Conservation (phyloP, 257 asterid species). For the Misopates orontium region DNA sequence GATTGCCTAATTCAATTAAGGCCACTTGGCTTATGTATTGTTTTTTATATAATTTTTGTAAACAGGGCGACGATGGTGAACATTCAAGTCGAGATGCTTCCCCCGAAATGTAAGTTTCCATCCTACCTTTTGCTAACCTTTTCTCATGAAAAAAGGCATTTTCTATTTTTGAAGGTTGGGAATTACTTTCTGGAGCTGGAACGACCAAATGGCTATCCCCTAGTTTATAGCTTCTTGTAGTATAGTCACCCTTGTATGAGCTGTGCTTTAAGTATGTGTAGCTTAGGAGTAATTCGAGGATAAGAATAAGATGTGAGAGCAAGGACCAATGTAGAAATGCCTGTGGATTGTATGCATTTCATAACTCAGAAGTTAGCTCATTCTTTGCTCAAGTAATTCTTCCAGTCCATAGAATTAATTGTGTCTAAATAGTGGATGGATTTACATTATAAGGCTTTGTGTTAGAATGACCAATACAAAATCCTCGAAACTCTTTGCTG, state of each 20-base stretch:
- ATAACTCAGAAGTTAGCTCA: constrained; percentile 6
- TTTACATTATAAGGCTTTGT: too few species aligned
- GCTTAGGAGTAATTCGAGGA: constrained; percentile 15
- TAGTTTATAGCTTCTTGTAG: constrained; percentile 16
- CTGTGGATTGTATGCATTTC: constrained; percentile 8
- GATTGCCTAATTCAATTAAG: constrained; percentile 12
- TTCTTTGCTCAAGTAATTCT: constrained; percentile 11
- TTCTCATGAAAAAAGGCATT: neutral
- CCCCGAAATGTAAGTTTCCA: constrained; percentile 61
- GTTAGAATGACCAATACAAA: too few species aligned
- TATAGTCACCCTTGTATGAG: constrained; percentile 17
- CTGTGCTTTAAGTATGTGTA: constrained; percentile 15
- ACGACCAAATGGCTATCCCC: neutral
- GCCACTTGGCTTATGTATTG: constrained; percentile 9
- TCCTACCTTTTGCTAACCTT: constrained; percentile 1
- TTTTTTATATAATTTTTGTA: constrained; percentile 20
- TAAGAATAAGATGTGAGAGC: constrained; percentile 30
- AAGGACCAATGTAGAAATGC: constrained; percentile 3
- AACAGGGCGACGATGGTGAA: constrained; percentile 61
- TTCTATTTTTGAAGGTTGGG: constrained; percentile 2
- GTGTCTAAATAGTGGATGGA: too few species aligned
- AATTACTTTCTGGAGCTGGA: neutral
- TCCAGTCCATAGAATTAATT: neutral
- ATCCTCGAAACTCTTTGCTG: neutral
- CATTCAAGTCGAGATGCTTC: constrained; percentile 58